Base-by-base conservation (phyloP, 2,329 filamentous ascomycete species). In the Arthrobotrys megalospora region DNA sequence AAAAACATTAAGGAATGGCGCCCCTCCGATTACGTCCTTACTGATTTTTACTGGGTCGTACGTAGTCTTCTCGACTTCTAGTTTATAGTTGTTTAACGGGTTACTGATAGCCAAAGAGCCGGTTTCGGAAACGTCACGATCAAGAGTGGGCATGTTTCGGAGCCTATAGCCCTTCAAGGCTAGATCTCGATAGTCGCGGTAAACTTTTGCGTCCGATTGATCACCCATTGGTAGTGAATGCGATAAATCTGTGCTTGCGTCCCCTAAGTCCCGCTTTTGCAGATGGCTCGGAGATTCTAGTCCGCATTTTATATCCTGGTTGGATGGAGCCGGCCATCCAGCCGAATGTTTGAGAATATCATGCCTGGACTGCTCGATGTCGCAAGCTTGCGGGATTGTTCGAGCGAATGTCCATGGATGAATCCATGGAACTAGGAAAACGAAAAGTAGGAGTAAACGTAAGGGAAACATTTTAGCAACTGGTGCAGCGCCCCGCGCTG, bases 341-440 rank as follows among this genome's bases (percentile, higher is more conserved):
- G 8, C 3, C 7, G 32, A 58, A 21, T 21, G 28, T n/a, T 58
- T 58, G 52, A 58, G 16, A 14, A 12, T 19, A 21, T 11, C 52
- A 16, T 58, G 8, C n/a, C 10, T 24, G 6, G 24, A 6, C 5
- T 53, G 6, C 2, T 8, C 12, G 12, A 16, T 14, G 0, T 53
- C 50, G 50, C 50, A 53, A 16, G 50, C 28, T 34, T 16, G 21
- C 24, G 24, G 50, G 28, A 34, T 53, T 10, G 50, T 53, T 16
- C 50, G 28, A 16, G 50, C 24, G 8, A 53, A 10, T 6, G 28
- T 16, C 50, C 16, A 12, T 24, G 34, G 4, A 7, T 12, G 28
- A 16, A n/a, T 0, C 50, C 50, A 53, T 53, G 10, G 50, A 2
- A 34, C 24, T 24, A 16, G 8, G 11, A 48, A 21, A 6, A 28